Evolutionary conservation across 2,329 filamentous ascomycete genomes (phyloP), one percentile per base, ranked within the genome.

Genomic region (Acrocalymma vagum): DNA sequence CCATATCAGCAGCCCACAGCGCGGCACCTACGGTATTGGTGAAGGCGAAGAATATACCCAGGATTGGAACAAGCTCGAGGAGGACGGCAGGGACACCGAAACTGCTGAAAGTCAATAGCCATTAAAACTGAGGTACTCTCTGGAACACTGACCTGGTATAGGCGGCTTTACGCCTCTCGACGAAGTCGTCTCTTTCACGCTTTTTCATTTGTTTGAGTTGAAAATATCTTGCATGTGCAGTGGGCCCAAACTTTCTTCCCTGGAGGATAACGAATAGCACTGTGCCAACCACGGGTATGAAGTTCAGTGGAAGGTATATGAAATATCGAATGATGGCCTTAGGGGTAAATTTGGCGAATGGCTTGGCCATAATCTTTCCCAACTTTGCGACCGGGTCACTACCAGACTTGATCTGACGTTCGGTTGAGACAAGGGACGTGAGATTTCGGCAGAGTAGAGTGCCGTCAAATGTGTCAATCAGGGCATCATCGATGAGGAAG

Each of bases 11-110:
- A 26, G 93, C 92, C 91, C 91, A 96, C n/a, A 97, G 74, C 6
- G 93, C 93, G 38, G 92, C 93, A 6, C 91, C 93, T 43, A 95
- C 90, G 2, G 89, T 87, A 68, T 96, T 96, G 11, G 91, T 96
- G 68, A 95, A 96, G 1, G 87, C 81, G 62, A 96, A 95, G 46
- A 93, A 79, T 37, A 96, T 87, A 5, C 88, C 92, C 6, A 80
- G 83, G 47, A 96, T 74, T 0, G 93, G 93, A 2, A 96, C 73
- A 77, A 96, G 86, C 66, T 96, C 91, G 4, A 96, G 78, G 1
- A 94, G 71, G 31, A 88, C 90, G 5, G 90, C 87, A 3, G 89
- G 82, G 42, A 96, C 88, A 6, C 92, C 95, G 51, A 81, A 78
- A 28, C 70, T 72, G 32, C 46, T 45, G 17, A 7, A 11, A 14